These are phyloP conservation scores for Fomitopsis palustris DNA, from an alignment of 1,284 basidiomycete genomes.

Conservation along the genomic window DNA sequence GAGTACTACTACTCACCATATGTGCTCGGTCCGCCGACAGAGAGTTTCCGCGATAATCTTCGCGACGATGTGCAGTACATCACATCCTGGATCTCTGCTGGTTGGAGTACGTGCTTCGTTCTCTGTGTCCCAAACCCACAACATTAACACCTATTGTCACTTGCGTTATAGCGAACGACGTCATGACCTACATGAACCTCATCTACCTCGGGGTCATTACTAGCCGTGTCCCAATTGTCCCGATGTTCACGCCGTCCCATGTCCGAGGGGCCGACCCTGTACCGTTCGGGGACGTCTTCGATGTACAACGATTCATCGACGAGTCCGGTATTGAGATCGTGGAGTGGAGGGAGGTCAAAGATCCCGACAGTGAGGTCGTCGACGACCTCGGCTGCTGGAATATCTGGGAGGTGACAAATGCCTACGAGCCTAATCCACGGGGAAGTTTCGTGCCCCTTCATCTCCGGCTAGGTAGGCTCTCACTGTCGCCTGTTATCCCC, in stretches of 20 bases:
- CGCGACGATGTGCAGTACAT: conserved; percentile 58
- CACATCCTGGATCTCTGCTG: conserved; percentile 65
- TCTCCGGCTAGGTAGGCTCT: conserved; percentile 48
- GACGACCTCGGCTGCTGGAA: conserved; percentile 75
- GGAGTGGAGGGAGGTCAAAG: conserved; percentile 42
- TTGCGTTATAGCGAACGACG: conserved; percentile 53
- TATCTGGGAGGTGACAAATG: conserved; percentile 52
- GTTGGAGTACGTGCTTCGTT: conserved; percentile 52
- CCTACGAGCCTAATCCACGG: conserved; percentile 42
- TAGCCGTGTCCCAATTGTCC: conserved; percentile 60
- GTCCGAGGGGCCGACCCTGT: conserved; percentile 38
- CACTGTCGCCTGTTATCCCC: neutral
- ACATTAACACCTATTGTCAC: conserved; percentile 4
- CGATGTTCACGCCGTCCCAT: conserved; percentile 64
- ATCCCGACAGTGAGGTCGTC: conserved; percentile 26
- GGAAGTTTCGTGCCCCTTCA: conserved; percentile 38
- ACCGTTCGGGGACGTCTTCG: conserved; percentile 40
- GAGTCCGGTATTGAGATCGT: conserved; percentile 34
- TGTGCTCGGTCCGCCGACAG: conserved; percentile 48
- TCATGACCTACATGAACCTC: conserved; percentile 69
- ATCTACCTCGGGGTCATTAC: conserved; percentile 65
- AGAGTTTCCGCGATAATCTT: conserved; percentile 56
- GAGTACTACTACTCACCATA: conserved; percentile 20
- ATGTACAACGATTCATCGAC: conserved; percentile 34
- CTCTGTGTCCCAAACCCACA: neutral